These are phyloP conservation scores for Gracilaria domingensis DNA, from an alignment of 23 red algal genomes.

Conservation along the genomic window DNA sequence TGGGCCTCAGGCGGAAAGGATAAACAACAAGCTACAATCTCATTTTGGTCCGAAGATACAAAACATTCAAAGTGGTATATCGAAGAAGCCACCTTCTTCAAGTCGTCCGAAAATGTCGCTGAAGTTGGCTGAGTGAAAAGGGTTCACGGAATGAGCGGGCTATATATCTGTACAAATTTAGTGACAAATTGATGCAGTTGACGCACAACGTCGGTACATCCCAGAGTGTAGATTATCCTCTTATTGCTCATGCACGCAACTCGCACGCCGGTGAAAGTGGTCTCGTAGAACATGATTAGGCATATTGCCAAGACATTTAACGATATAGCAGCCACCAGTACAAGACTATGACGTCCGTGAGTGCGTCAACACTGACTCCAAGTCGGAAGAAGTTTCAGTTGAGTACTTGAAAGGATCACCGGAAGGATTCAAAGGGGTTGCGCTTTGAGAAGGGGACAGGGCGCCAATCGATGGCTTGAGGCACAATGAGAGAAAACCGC, in stretches of 20 bases:
- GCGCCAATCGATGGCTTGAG: constrained; percentile 56
- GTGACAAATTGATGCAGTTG: background rate
- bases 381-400: background rate
- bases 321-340: background rate
- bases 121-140: constrained; percentile 29
- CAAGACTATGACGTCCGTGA: constrained; percentile 31
- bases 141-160: background rate
- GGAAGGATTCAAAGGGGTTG: constrained; percentile 34
- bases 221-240: background rate
- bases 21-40: constrained; percentile 76
- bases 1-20: constrained; percentile 50
- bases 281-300: background rate
- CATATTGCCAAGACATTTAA: constrained; percentile 10
- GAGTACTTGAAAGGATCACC: constrained; percentile 49
- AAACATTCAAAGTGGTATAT: constrained; percentile 18
- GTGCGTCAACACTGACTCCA: constrained; percentile 33
- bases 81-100: constrained; percentile 69
- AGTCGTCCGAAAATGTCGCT: constrained; percentile 63
- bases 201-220: background rate
- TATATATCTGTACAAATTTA: constrained; percentile 21
- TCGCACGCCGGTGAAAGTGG: background rate
- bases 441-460: constrained; percentile 43
- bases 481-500: constrained; percentile 43
- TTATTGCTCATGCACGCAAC: background rate
- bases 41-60: constrained; percentile 68